Evolutionary conservation across 148 eudicot species (phyloP).

Genomic region (Chenopodium suecicum): DNA sequence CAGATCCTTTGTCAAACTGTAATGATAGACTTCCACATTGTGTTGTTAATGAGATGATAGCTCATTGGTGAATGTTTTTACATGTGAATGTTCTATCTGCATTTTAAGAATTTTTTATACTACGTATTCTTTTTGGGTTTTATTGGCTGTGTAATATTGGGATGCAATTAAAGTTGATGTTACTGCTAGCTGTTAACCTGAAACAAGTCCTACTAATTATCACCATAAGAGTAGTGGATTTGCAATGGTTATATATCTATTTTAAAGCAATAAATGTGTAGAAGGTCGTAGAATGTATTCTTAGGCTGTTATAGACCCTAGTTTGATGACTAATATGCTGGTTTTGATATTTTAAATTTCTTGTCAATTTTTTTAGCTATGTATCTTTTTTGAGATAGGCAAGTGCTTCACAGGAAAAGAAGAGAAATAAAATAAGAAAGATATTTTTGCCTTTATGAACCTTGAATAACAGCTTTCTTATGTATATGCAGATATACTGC

Average conservation of each 20-base stretch:
- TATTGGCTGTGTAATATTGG: neutral
- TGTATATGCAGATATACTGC: slow-evolving; percentile 79
- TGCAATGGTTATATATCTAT: neutral
- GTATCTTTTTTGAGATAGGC: neutral
- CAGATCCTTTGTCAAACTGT: neutral
- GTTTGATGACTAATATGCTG: neutral
- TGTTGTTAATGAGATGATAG: neutral
- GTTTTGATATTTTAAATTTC: neutral
- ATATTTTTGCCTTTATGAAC: neutral
- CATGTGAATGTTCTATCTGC: neutral
- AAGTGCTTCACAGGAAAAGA: neutral
- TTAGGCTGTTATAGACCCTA: neutral
- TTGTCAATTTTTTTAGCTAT: neutral
- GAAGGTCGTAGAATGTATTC: neutral
- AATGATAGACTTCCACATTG: neutral
- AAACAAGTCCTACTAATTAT: neutral
- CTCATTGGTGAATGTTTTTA: neutral
- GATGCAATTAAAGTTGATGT: neutral
- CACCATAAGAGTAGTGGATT: neutral
- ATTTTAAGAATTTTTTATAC: neutral
- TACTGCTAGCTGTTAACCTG: neutral
- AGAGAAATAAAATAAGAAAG: neutral
- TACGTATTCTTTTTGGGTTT: no score
- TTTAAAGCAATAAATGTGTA: neutral
- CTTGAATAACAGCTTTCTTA: slow-evolving; percentile 16